Conservation (phyloP, 2,329 filamentous ascomycete species). For the Geosmithia morbida region DNA sequence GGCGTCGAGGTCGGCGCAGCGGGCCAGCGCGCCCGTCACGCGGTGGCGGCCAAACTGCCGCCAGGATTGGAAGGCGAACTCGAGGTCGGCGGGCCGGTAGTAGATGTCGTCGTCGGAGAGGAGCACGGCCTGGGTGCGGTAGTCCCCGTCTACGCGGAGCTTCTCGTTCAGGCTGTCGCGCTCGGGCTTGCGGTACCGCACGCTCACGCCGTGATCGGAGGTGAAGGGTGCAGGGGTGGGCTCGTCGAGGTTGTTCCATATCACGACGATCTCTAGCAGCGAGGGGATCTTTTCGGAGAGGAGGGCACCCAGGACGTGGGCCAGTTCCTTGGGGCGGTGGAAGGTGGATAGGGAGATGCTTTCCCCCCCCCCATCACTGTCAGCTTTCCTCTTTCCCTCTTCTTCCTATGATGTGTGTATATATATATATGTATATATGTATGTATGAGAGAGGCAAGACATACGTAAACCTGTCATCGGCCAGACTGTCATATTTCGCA, state of each 20-base stretch:
- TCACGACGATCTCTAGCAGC: slow-evolving; percentile 19
- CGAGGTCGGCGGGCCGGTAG: slow-evolving; percentile 20
- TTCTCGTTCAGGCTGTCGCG: slow-evolving; percentile 22
- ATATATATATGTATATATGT: neutral
- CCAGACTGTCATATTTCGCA: slow-evolving; percentile 1
- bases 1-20: slow-evolving; percentile 14
- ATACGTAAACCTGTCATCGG: slow-evolving; percentile 5
- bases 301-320: slow-evolving; percentile 13
- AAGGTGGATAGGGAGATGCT: slow-evolving; percentile 23
- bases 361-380: neutral
- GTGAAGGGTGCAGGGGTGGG: slow-evolving; percentile 12
- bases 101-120: slow-evolving; percentile 24
- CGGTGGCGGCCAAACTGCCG: slow-evolving; percentile 19
- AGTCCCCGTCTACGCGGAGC: slow-evolving; percentile 16
- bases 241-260: slow-evolving; percentile 21
- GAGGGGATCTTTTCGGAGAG: slow-evolving; percentile 17
- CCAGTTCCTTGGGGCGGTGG: slow-evolving; percentile 18
- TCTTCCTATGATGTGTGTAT: no score
- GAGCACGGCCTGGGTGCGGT: slow-evolving; percentile 22
- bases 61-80: slow-evolving; percentile 25
- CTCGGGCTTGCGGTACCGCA: slow-evolving; percentile 17
- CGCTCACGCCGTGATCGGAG: slow-evolving; percentile 14
- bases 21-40: slow-evolving; percentile 19
- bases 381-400: neutral
- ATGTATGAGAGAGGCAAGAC: neutral